A percentile compares a stretch with the other conserved stretches of the same genome.
These are phyloP conservation scores for Fomitopsis betulina DNA, from an alignment of 1,284 basidiomycete genomes.

Conservation along the genomic window DNA sequence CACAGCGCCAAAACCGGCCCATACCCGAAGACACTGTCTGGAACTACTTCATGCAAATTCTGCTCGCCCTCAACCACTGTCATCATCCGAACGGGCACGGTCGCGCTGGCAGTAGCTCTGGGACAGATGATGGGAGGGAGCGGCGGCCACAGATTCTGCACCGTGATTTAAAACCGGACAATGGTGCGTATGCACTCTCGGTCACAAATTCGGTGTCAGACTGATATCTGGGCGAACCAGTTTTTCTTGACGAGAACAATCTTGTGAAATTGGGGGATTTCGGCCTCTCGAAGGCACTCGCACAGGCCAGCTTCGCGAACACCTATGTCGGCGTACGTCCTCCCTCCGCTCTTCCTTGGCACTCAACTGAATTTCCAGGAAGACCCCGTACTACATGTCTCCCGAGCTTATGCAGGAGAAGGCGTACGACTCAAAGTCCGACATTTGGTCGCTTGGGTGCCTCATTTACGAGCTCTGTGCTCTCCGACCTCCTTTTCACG, in stretches of 20 bases:
- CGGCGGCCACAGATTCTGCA: slow-evolving; percentile 81
- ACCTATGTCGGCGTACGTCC: slow-evolving; percentile 90
- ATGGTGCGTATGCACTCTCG: slow-evolving; percentile 54
- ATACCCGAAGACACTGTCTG: slow-evolving; percentile 92
- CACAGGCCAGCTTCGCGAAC: slow-evolving; percentile 83
- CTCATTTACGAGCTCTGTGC: slow-evolving; percentile 95
- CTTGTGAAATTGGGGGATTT: slow-evolving; percentile 95
- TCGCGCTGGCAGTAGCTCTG: slow-evolving; percentile 41
- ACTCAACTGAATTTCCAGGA: slow-evolving; percentile 3
- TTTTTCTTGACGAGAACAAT: slow-evolving; percentile 79
- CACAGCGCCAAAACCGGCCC: slow-evolving; percentile 59
- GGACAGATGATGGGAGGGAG: slow-evolving; percentile 38
- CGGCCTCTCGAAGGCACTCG: slow-evolving; percentile 89
- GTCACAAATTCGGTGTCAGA: neutral
- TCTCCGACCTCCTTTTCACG: slow-evolving; percentile 85
- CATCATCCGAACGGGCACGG: slow-evolving; percentile 70
- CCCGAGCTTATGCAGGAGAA: slow-evolving; percentile 96
- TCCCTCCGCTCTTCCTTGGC: neutral
- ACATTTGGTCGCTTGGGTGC: slow-evolving; percentile 98
- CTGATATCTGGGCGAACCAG: slow-evolving; percentile 31
- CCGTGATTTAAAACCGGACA: slow-evolving; percentile 95
- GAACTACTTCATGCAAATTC: slow-evolving; percentile 92
- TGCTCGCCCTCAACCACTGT: slow-evolving; percentile 88
- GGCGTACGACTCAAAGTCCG: slow-evolving; percentile 94
- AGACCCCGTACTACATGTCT: slow-evolving; percentile 99